Conservation (phyloP, 1,139 yeast species). For the Groenewaldozyma auringiensis region DNA sequence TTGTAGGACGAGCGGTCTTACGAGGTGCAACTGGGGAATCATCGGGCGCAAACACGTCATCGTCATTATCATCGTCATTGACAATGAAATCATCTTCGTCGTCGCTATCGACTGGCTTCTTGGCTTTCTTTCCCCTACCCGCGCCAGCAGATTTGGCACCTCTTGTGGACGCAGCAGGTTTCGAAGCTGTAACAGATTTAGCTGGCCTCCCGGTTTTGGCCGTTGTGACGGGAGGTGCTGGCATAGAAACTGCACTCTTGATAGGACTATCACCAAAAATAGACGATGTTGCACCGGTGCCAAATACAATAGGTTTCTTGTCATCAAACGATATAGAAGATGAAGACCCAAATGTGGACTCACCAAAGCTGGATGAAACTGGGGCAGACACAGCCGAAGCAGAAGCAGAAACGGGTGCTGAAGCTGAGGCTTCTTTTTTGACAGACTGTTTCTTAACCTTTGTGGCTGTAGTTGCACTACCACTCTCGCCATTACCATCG, state of each 20-base stretch:
- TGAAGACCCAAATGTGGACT: not conserved
- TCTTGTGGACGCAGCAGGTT: conserved; percentile 3
- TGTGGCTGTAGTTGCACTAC: conserved; percentile 14
- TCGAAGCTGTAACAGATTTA: not conserved
- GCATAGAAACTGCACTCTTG: not conserved
- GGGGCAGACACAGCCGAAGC: not conserved
- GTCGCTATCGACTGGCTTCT: conserved; percentile 8
- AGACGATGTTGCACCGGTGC: not conserved
- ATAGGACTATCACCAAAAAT: conserved; percentile 5
- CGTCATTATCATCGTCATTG: conserved; percentile 7
- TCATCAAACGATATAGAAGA: conserved; percentile 2
- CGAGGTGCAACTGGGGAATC: conserved; percentile 2
- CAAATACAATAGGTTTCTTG: conserved; percentile 6
- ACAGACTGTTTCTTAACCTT: conserved; percentile 14
- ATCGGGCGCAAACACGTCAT: conserved; percentile 5
- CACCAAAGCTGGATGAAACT: conserved; percentile 1
- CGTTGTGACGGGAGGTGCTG: not conserved
- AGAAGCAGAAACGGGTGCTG: too few species aligned
- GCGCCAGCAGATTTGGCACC: conserved; percentile 4
- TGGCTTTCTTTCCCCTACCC: conserved; percentile 6
- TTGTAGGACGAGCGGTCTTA: conserved; percentile 6
- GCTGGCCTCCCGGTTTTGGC: not conserved
- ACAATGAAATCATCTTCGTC: conserved; percentile 1
- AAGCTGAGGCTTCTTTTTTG: conserved; percentile 3
- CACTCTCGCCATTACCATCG: conserved; percentile 15